Conservation (phyloP, 768 basidiomycete genomes). For the Cubamyces lactineus region DNA sequence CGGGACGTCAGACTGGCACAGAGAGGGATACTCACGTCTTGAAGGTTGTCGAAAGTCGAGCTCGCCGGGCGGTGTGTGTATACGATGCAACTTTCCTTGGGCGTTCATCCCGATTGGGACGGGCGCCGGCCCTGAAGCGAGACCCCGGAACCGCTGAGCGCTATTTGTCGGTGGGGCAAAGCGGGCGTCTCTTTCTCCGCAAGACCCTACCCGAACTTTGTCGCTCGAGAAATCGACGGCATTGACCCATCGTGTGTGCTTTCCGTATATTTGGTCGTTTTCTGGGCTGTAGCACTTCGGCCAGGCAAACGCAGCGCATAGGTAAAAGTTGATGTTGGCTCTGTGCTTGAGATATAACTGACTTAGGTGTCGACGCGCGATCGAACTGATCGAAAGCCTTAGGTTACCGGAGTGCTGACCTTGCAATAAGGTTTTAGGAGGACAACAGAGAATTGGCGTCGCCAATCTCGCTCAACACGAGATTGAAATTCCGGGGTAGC, state of each 20-base stretch:
- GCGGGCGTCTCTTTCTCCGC: not conserved
- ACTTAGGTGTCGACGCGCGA: not conserved
- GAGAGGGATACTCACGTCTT: conserved; percentile 43
- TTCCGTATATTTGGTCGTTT: not conserved
- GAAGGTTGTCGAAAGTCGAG: conserved; percentile 36
- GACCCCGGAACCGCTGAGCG: not conserved
- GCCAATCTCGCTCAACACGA: not conserved
- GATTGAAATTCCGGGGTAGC: not conserved
- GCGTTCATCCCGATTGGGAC: conserved; percentile 21
- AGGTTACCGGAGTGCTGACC: not conserved
- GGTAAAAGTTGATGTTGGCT: not conserved
- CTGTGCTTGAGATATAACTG: no score
- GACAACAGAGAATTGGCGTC: not conserved
- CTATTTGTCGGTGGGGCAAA: not conserved
- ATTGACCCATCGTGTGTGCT: no score
- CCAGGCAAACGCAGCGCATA: not conserved
- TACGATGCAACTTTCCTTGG: conserved; percentile 20
- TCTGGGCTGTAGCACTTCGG: not conserved
- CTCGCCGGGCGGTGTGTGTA: conserved; percentile 30
- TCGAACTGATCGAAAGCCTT: no score
- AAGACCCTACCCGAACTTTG: no score
- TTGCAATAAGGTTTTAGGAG: not conserved
- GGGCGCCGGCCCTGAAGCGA: conserved; percentile 19
- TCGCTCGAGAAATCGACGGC: no score
- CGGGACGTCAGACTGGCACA: conserved; percentile 12